Base-by-base conservation (phyloP, 768 basidiomycete species). In the Hemileccinum rubropunctum region DNA sequence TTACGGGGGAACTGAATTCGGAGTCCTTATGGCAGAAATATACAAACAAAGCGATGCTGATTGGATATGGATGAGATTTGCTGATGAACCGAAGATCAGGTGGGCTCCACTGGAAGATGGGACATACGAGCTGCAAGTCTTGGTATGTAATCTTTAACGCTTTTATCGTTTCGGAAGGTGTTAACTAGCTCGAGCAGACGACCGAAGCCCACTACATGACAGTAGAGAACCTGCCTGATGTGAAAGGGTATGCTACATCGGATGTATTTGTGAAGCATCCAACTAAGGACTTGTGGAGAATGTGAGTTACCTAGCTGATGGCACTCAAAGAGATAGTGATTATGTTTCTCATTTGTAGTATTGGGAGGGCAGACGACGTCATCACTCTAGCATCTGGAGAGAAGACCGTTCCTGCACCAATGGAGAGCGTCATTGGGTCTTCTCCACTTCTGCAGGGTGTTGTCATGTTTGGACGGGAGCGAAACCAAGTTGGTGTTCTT, bases 211-310 rank as follows among this genome's bases (percentile, higher is more conserved):
- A 40, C 18, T 18, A 28, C 12, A 48, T 57, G 12, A 56, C 53
- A 0, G 37, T 64, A 9, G 46, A 64, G 28, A 77, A 78, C 53
- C 46, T 72, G 6, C 54, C 66, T 3, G 76, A 73, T 5, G 48
- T 55, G 6, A 51, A 73, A 30, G 50, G 47, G 1, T 59, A 74
- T 45, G 73, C 71, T 0, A 77, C 73, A 2, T 69, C 70, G 0
- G 78, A 77, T 62, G 42, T 80, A 3, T 75, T 73, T 52, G 50
- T 70, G 10, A 67, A 60, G 18, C 79, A 80, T 54, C 77, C 79
- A 0, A 71, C 71, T 2, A 72, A 69, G 36, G 51, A 67, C 2
- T 6, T 73, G 27, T 80, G 75, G 73, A 75, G 68, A 55, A 68
- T 77, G 76, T 76, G 42, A 41, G 55, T 20, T 8, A 6, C 13